Conservation (phyloP, 345 rosid species). For the Gossypium anomalum region DNA sequence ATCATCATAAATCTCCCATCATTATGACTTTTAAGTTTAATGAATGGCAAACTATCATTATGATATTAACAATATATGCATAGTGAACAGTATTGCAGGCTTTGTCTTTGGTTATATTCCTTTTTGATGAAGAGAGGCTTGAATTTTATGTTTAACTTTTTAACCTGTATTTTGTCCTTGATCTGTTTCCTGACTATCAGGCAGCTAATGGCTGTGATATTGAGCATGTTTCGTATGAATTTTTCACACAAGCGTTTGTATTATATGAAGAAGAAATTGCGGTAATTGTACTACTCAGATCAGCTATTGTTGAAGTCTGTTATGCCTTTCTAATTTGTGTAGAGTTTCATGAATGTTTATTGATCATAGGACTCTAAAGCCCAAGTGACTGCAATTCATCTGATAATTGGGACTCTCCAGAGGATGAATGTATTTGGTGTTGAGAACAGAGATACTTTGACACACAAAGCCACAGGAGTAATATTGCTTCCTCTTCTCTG, state of each 20-base stretch:
- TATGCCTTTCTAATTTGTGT: neutral
- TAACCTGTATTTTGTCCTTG: slow-evolving; percentile 10
- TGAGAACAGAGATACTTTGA: slow-evolving; percentile 85
- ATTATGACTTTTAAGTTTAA: neutral
- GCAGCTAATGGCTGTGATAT: slow-evolving; percentile 82
- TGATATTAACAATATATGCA: neutral
- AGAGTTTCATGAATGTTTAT: neutral
- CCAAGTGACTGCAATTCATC: slow-evolving; percentile 81
- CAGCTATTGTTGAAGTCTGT: neutral
- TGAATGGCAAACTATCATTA: neutral
- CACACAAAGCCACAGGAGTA: slow-evolving; percentile 96
- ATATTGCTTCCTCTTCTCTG: slow-evolving; percentile 18
- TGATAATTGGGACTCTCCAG: slow-evolving; percentile 79
- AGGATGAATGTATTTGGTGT: slow-evolving; percentile 88
- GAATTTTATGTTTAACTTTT: neutral
- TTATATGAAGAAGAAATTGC: slow-evolving; percentile 86
- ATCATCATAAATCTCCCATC: neutral
- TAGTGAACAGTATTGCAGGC: neutral
- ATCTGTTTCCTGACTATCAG: slow-evolving; percentile 32
- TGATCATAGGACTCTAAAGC: slow-evolving; percentile 69
- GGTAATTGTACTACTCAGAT: slow-evolving; percentile 34
- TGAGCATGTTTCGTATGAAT: slow-evolving; percentile 84
- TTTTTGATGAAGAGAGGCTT: neutral
- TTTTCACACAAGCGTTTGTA: slow-evolving; percentile 73
- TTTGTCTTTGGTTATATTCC: neutral